Percentiles rank a stretch among this genome's conserved stretches.
Evolutionary conservation across 2,329 filamentous ascomycete species (phyloP).

Genomic region (Ilyonectria sp.): DNA sequence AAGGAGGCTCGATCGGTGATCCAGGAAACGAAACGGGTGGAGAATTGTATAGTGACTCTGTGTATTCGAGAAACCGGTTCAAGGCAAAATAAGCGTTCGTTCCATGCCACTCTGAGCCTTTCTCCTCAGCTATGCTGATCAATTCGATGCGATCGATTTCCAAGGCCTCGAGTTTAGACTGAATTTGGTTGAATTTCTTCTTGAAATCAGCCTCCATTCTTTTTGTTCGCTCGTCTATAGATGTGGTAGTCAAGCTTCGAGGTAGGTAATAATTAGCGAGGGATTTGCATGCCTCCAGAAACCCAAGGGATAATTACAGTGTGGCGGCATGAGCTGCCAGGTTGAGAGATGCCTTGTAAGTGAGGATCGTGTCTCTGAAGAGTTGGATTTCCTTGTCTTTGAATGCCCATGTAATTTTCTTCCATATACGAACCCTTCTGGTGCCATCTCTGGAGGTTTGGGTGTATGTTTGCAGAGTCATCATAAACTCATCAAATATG

Average conservation of each 20-base stretch:
- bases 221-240: conserved; percentile 7
- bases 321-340: neutral
- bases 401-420: conserved; percentile 4
- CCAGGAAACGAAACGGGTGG: conserved; percentile 1
- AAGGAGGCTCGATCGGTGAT: neutral
- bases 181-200: neutral
- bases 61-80: conserved; percentile 2
- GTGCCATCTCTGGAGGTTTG: neutral
- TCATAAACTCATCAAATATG: conserved; percentile 1
- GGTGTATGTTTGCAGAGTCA: neutral
- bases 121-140: neutral
- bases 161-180: neutral
- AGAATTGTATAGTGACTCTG: neutral
- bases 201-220: neutral
- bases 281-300: neutral
- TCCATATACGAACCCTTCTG: neutral
- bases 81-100: conserved; percentile 1
- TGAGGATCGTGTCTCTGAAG: conserved; percentile 1
- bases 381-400: conserved; percentile 5
- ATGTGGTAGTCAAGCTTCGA: neutral
- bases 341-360: neutral
- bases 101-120: neutral
- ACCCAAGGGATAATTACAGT: neutral
- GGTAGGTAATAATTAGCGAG: neutral
- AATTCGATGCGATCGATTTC: conserved; percentile 2